phyloP scores from a whole-genome alignment of 164 flowering plant species.

The Aristolochia contorta region DNA sequence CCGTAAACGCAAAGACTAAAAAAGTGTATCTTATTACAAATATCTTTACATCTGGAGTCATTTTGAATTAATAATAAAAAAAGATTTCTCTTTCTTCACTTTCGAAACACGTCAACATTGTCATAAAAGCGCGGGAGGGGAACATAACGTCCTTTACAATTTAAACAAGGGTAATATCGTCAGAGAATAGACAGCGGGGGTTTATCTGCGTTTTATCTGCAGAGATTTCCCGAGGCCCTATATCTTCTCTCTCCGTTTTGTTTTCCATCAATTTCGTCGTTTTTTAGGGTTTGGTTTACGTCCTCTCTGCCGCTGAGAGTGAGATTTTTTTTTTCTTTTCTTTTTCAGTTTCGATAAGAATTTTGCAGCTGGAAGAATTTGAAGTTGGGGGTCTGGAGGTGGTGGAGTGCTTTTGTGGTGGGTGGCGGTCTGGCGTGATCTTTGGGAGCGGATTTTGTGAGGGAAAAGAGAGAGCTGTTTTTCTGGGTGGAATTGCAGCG shows the following conservation, averaged over 20 bases:
- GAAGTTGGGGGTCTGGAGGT: neutral
- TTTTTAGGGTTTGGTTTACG: neutral
- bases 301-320: neutral
- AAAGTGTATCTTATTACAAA: too few species aligned
- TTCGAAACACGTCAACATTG: too few species aligned
- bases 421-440: too few species aligned
- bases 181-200: conserved; percentile 2
- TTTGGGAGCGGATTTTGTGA: too few species aligned
- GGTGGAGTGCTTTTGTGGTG: neutral
- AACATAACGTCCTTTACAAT: neutral
- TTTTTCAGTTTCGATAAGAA: too few species aligned
- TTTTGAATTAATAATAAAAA: too few species aligned
- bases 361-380: too few species aligned
- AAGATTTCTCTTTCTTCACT: too few species aligned
- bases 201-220: conserved; percentile 9
- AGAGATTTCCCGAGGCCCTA: neutral
- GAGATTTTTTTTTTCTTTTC: neutral
- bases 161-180: conserved; percentile 1
- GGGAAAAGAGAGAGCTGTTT: neutral
- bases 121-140: too few species aligned
- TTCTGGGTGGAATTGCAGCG: neutral
- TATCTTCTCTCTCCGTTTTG: neutral
- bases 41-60: too few species aligned
- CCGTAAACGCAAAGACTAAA: too few species aligned
- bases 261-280: neutral